phyloP scores from a whole-genome alignment of 164 flowering plant species.

The Hamamelis virginiana region DNA sequence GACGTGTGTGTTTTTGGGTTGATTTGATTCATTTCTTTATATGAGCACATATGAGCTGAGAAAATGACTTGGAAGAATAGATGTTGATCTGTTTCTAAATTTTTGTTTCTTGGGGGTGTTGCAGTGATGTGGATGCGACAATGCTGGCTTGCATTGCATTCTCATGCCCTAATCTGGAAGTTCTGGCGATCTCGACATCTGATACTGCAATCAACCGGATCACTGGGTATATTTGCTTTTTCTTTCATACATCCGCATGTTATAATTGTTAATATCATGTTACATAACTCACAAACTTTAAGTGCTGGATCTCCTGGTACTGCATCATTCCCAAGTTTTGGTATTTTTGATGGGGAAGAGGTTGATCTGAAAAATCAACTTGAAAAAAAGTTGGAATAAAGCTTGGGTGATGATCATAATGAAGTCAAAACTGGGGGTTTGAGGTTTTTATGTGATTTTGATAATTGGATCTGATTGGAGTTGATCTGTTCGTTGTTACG shows the following conservation, averaged over 20 bases:
- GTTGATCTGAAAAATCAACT: no score
- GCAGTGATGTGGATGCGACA: conserved; percentile 92
- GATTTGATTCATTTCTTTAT: background rate
- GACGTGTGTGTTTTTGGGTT: background rate
- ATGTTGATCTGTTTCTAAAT: conserved; percentile 1
- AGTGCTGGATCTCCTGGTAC: background rate
- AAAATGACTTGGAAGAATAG: background rate
- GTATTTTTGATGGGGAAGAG: background rate
- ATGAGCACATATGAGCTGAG: background rate
- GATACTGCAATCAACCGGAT: conserved; percentile 66
- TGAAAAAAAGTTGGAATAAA: no score
- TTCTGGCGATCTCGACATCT: conserved; percentile 63
- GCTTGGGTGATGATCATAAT: no score
- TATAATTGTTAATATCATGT: background rate
- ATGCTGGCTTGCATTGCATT: conserved; percentile 94
- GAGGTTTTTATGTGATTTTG: no score
- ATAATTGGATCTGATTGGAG: no score
- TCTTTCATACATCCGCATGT: background rate
- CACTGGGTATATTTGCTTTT: conserved; percentile 58
- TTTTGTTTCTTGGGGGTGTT: conserved; percentile 15
- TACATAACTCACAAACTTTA: no score
- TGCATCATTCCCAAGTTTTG: background rate
- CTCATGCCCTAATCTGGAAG: conserved; percentile 83
- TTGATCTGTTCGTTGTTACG: no score
- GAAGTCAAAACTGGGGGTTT: no score